Base-by-base conservation (phyloP, 176 grass and related monocot genomes). In the Zea luxurians region DNA sequence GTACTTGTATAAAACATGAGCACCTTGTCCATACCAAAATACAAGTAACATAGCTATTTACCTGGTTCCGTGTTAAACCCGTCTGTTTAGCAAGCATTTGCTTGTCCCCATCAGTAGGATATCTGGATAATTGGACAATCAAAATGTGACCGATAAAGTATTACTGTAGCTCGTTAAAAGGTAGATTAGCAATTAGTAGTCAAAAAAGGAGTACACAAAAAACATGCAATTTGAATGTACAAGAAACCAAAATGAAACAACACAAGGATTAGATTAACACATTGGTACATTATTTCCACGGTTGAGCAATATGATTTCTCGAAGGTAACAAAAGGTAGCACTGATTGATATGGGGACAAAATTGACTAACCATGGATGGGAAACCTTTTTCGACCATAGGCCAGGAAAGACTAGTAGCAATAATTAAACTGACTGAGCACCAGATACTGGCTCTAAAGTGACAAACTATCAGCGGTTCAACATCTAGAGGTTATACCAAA, bases 41-140 rank as follows among this genome's bases (percentile, higher is more conserved):
- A 4, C 7, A 41, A 66, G 8, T 6, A 54, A 0, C 43, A 49
- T 35, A 46, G 35, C 41, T 13, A 49, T 54, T 67, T 73, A 89
- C 87, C 87, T 89, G 87, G 48, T 89, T 97, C 84, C 93, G 75
- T 38, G 93, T 93, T 73, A 97, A 66, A 45, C 93, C 93, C 3
- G 93, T 90, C 79, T 97, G 93, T 59, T 90, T 97, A 35, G 93
- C 90, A 66, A 97, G 73, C 90, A 97, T 93, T 75, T 97, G 93
- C 73, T 97, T 97, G 77, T 97, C 93, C 5, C 87, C 88, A 53
- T 97, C 93, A 17, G 90, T 93, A 34, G 93, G 93, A 88, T 97
- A 97, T 75, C 93, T 97, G 64, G 15, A 84, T 21, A 38, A 48
- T 68, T 34, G 2, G 12, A 74, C 10, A 43, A 8, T 2, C 5